Conservation (phyloP, 2,329 filamentous ascomycete species). For the Xylaria sp. region DNA sequence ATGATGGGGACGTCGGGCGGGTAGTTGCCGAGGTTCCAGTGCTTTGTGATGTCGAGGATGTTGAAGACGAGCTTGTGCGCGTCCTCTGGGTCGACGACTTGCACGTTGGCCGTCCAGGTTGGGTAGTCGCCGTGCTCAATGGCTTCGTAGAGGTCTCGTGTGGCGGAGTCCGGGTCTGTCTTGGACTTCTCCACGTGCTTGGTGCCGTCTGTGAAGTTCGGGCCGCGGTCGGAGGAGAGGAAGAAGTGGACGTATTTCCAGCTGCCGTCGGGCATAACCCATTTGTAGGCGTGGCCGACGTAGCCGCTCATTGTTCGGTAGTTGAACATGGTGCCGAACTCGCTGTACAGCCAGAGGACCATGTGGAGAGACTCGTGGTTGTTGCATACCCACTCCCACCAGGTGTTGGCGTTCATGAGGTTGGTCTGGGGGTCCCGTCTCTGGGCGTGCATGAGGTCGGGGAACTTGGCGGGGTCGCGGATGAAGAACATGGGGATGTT, state of each 20-base stretch:
- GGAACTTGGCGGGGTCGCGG: conserved; percentile 66
- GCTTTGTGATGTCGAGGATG: conserved; percentile 64
- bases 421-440: conserved; percentile 66
- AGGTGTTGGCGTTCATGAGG: conserved; percentile 51
- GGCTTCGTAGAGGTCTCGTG: conserved; percentile 57
- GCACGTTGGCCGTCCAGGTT: conserved; percentile 60
- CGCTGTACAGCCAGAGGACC: conserved; percentile 37
- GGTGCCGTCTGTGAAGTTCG: conserved; percentile 51
- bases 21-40: conserved; percentile 59
- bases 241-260: conserved; percentile 61
- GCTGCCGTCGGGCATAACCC: conserved; percentile 57
- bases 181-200: conserved; percentile 54
- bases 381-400: conserved; percentile 61
- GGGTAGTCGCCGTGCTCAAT: conserved; percentile 57
- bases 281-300: conserved; percentile 63
- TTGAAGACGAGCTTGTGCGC: conserved; percentile 47
- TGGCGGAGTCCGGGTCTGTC: conserved; percentile 54
- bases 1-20: conserved; percentile 52
- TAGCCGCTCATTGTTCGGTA: conserved; percentile 61
- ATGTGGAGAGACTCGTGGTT: conserved; percentile 45
- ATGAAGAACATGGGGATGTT: conserved; percentile 72
- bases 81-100: conserved; percentile 51
- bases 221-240: background rate
- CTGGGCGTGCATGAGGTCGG: conserved; percentile 67
- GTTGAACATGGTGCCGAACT: background rate